phyloP scores from a whole-genome alignment of 2,329 filamentous ascomycete genomes.

The Biscogniauxia sp. region DNA sequence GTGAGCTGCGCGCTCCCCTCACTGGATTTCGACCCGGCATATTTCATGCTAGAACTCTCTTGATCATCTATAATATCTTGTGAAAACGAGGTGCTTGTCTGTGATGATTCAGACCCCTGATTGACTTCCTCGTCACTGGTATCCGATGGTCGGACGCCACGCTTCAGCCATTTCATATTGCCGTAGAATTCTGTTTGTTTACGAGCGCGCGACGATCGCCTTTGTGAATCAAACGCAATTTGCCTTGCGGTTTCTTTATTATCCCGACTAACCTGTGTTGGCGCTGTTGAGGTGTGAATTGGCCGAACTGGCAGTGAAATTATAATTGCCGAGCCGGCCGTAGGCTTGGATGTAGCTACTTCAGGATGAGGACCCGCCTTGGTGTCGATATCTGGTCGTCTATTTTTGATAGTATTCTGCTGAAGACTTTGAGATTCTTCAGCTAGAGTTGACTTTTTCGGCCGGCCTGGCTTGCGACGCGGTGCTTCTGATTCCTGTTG shows the following conservation, averaged over 20 bases:
- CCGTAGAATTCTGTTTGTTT: constrained; percentile 16
- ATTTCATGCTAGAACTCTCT: not conserved
- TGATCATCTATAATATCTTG: not conserved
- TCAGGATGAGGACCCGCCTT: not conserved
- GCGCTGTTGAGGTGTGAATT: not conserved
- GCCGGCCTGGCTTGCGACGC: constrained; percentile 4
- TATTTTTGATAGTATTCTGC: not conserved
- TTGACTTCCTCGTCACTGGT: not conserved
- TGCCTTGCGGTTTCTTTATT: constrained; percentile 1
- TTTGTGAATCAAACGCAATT: constrained; percentile 4
- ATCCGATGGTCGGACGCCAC: constrained; percentile 3
- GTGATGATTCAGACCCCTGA: not conserved
- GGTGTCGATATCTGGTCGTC: not conserved
- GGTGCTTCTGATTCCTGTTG: constrained; percentile 3
- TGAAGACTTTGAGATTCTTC: constrained; percentile 1
- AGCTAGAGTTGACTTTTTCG: constrained; percentile 7
- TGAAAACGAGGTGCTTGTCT: not conserved
- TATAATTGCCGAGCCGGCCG: not conserved
- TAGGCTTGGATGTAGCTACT: not conserved
- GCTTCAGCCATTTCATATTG: constrained; percentile 11
- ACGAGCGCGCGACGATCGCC: constrained; percentile 14
- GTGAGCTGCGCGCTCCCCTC: not conserved
- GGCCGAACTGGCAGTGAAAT: not conserved
- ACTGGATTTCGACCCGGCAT: not conserved
- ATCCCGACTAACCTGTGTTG: constrained; percentile 8